Evolutionary conservation across 495 filamentous ascomycete species (phyloP).

Genomic region (Neurospora sp.): DNA sequence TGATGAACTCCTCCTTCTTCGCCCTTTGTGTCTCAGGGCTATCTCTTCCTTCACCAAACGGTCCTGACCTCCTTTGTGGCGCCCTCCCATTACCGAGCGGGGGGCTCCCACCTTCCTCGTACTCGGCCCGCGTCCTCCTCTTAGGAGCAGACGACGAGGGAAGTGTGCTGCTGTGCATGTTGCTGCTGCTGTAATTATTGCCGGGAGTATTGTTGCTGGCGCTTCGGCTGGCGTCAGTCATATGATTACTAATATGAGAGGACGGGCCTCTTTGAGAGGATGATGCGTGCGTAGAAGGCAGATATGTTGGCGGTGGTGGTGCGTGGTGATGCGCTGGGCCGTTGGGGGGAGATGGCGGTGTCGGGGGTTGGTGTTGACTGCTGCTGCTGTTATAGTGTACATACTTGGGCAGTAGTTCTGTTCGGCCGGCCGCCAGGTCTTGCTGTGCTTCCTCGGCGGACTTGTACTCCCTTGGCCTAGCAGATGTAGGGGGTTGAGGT

Average conservation of each 20-base stretch:
- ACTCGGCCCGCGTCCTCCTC: conserved; percentile 73
- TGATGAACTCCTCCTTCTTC: conserved; percentile 93
- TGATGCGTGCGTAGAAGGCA: conserved; percentile 3
- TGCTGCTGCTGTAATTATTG: conserved; percentile 3
- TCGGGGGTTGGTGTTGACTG: conserved; percentile 61
- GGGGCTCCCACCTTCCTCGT: conserved; percentile 77
- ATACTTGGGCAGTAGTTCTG: conserved; percentile 82
- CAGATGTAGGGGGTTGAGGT: conserved; percentile 30
- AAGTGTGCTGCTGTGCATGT: background rate
- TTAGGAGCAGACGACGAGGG: conserved; percentile 23
- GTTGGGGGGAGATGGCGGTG: conserved; percentile 69
- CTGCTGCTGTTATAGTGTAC: conserved; percentile 89
- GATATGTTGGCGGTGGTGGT: background rate
- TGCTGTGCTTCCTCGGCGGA: conserved; percentile 93
- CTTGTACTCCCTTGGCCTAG: conserved; percentile 75
- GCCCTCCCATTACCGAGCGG: conserved; percentile 55
- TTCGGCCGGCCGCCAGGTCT: conserved; percentile 78
- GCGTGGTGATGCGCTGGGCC: background rate
- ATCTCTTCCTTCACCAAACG: conserved; percentile 67
- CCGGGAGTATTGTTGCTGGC: conserved; percentile 27
- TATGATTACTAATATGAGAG: conserved; percentile 3
- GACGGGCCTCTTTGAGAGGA: conserved; percentile 11
- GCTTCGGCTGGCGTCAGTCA: conserved; percentile 30
- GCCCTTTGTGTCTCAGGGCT: conserved; percentile 72
- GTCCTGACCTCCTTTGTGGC: conserved; percentile 50